Conservation (phyloP, 768 basidiomycete genomes). For the Macrolepiota albuminosa region DNA sequence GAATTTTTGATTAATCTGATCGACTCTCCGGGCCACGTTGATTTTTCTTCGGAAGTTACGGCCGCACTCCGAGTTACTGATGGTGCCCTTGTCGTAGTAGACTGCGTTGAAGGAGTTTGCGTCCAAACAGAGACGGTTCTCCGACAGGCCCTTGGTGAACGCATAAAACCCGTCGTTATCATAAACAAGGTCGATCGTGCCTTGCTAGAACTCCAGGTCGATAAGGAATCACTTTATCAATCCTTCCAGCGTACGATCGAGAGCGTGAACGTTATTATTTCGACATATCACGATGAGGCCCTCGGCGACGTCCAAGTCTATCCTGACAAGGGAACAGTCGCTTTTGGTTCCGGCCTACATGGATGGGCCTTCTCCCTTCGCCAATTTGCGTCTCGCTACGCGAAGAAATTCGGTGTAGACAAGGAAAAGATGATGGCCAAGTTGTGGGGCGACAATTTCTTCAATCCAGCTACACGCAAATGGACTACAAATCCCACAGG, state of each 20-base stretch:
- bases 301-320: slow-evolving; percentile 99
- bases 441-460: slow-evolving; percentile 99
- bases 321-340: slow-evolving; percentile 97
- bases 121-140: slow-evolving; percentile 99
- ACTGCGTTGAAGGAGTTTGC: slow-evolving; percentile 99
- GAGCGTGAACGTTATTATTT: slow-evolving; percentile 96
- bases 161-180: slow-evolving; percentile 98
- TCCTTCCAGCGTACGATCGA: slow-evolving; percentile 97
- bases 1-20: slow-evolving; percentile 93
- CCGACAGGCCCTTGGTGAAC: slow-evolving; percentile 94
- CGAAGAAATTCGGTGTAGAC: slow-evolving; percentile 98
- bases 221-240: slow-evolving; percentile 96
- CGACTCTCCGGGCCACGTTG: slow-evolving; percentile 99
- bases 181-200: slow-evolving; percentile 99
- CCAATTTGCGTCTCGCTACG: slow-evolving; percentile 91
- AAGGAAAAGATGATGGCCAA: slow-evolving; percentile 97
- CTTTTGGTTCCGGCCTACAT: slow-evolving; percentile 98
- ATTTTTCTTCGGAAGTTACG: slow-evolving; percentile 99
- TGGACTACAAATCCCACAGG: slow-evolving; percentile 80
- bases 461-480: slow-evolving; percentile 95
- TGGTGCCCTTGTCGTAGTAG: slow-evolving; percentile 98
- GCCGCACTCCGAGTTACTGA: slow-evolving; percentile 99
- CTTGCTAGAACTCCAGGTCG: slow-evolving; percentile 94
- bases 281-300: slow-evolving; percentile 89
- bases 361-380: slow-evolving; percentile 99